phyloP scores from a whole-genome alignment of 331 rosid genomes.

The Acacia pycnantha region DNA sequence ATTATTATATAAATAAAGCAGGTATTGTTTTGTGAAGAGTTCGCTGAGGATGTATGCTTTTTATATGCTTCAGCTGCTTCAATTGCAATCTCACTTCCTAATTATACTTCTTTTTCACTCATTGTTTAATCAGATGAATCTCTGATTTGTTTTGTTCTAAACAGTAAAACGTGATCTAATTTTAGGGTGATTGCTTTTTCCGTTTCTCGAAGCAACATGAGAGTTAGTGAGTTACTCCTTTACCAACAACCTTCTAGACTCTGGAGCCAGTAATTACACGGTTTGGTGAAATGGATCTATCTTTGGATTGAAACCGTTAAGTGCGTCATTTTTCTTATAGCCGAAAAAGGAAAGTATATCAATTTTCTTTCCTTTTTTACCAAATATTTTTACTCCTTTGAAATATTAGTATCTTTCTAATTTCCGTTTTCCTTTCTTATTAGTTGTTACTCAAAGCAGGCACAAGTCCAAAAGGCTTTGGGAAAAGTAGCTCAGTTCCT shows the following conservation, averaged over 20 bases:
- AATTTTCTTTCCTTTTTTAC: not conserved
- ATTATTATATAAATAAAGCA: not conserved
- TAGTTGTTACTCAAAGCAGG: not conserved
- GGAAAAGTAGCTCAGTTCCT: not conserved
- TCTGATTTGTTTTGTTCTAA: too few species aligned
- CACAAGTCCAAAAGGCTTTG: not conserved
- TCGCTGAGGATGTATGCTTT: not conserved
- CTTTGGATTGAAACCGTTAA: constrained; percentile 10
- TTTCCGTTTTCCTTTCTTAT: not conserved
- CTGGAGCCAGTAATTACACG: too few species aligned
- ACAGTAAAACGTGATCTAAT: not conserved
- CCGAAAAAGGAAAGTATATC: not conserved
- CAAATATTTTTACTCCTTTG: not conserved
- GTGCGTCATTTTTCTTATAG: not conserved
- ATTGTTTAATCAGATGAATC: not conserved
- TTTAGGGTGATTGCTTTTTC: not conserved
- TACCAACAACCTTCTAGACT: constrained; percentile 32
- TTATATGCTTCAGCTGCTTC: constrained; percentile 11
- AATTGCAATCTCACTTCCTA: not conserved
- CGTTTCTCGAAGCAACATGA: not conserved
- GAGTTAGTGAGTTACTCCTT: not conserved
- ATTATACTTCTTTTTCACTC: not conserved
- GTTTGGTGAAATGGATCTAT: not conserved
- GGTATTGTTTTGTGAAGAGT: not conserved
- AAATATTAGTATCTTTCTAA: not conserved